Conservation (phyloP, 352 stramenopile species). For the Phytophthora foliorum region DNA sequence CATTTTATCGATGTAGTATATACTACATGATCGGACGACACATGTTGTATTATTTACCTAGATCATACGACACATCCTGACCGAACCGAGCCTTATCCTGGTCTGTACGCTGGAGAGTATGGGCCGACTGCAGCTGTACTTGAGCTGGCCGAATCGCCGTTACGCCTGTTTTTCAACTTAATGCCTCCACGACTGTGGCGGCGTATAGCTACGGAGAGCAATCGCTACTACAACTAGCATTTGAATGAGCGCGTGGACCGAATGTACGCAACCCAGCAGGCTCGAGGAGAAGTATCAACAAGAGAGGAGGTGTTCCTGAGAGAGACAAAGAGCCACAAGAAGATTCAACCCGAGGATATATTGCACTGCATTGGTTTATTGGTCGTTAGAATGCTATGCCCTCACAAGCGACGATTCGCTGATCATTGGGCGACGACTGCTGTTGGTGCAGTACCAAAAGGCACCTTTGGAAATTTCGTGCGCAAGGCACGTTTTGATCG, state of each 20-base stretch:
- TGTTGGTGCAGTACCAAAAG: slow-evolving; percentile 11
- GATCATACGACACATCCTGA: background rate
- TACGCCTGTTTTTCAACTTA: slow-evolving; percentile 22
- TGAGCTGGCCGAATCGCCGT: slow-evolving; percentile 8
- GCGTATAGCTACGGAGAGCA: slow-evolving; percentile 15
- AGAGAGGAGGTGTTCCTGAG: background rate
- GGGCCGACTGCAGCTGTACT: background rate
- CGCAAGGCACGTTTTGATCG: slow-evolving; percentile 12
- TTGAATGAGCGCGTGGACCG: slow-evolving; percentile 5
- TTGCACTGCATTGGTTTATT: slow-evolving; percentile 25
- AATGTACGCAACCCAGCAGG: slow-evolving; percentile 6
- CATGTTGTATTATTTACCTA: slow-evolving; percentile 19
- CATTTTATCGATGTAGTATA: background rate
- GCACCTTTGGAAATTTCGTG: slow-evolving; percentile 24
- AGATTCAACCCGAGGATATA: slow-evolving; percentile 14
- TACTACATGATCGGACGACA: slow-evolving; percentile 3
- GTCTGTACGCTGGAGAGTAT: background rate
- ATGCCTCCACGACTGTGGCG: slow-evolving; percentile 12
- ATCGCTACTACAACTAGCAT: slow-evolving; percentile 22
- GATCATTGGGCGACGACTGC: slow-evolving; percentile 14
- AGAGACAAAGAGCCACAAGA: slow-evolving; percentile 23
- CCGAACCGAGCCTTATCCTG: background rate
- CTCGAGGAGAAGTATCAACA: background rate
- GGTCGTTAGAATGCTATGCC: slow-evolving; percentile 15
- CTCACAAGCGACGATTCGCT: slow-evolving; percentile 7